Evolutionary conservation across 768 basidiomycete species (phyloP).

Genomic region (Pleurotus ostreatus): DNA sequence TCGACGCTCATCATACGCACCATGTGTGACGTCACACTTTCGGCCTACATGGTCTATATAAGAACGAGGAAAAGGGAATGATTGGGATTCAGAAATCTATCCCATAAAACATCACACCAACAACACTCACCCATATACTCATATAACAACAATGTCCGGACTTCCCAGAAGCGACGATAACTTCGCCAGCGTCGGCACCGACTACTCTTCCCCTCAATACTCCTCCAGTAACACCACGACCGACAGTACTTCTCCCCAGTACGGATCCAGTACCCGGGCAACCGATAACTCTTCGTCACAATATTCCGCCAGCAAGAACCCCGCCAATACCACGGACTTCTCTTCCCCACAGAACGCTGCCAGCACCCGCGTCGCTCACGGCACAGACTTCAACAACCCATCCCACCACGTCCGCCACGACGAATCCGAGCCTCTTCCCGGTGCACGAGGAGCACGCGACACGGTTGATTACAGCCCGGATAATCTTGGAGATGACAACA

Average conservation of each 20-base stretch:
- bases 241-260: not conserved
- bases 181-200: not conserved
- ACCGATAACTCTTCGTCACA: too few species aligned
- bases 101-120: too few species aligned
- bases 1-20: too few species aligned
- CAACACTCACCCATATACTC: too few species aligned
- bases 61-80: too few species aligned
- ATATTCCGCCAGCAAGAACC: not conserved
- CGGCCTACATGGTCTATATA: too few species aligned
- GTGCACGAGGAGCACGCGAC: constrained; percentile 24
- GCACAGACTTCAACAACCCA: constrained; percentile 15
- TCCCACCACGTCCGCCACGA: constrained; percentile 42
- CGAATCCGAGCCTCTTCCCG: constrained; percentile 43
- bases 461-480: constrained; percentile 35
- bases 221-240: not conserved
- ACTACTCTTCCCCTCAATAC: not conserved
- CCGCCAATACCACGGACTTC: not conserved
- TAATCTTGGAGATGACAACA: not conserved
- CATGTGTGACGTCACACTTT: too few species aligned
- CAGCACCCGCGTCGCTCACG: not conserved
- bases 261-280: too few species aligned
- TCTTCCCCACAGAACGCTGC: not conserved
- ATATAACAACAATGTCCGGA: not conserved
- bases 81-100: too few species aligned
- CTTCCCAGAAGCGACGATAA: not conserved